phyloP scores from a whole-genome alignment of 2,329 filamentous ascomycete species.

The Sarocladium kiliense region DNA sequence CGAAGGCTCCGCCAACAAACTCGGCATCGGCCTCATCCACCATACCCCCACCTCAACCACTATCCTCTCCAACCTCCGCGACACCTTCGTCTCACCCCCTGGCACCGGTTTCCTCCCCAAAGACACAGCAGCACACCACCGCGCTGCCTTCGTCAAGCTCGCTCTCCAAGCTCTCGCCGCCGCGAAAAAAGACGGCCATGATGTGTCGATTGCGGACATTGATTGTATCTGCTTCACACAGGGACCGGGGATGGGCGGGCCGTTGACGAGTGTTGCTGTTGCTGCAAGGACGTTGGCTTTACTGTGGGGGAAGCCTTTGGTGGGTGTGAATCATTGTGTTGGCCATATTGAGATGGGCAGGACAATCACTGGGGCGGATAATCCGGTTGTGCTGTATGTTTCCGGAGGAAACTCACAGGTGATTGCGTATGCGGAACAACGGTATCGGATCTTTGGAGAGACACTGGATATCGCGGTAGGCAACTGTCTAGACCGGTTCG shows the following conservation, averaged over 20 bases:
- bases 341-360: conserved; percentile 99
- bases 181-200: conserved; percentile 33
- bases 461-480: conserved; percentile 96
- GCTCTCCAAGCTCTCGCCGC: conserved; percentile 72
- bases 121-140: conserved; percentile 91
- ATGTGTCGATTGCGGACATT: conserved; percentile 48
- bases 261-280: conserved; percentile 79
- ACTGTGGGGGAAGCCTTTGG: conserved; percentile 82
- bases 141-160: conserved; percentile 75
- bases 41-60: conserved; percentile 56
- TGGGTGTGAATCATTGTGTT: conserved; percentile 97
- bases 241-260: conserved; percentile 94
- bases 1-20: conserved; percentile 97
- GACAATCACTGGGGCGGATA: conserved; percentile 80
- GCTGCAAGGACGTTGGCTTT: conserved; percentile 76
- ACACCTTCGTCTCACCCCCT: conserved; percentile 88
- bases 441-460: conserved; percentile 97
- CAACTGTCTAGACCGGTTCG: conserved; percentile 95
- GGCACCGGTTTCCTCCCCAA: conserved; percentile 95
- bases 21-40: conserved; percentile 86
- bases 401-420: conserved; percentile 96
- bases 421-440: conserved; percentile 89
- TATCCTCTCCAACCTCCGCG: conserved; percentile 88
- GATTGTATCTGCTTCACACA: conserved; percentile 95
- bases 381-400: conserved; percentile 95